Evolutionary conservation across 1,284 basidiomycete genomes (phyloP).

Genomic region (Boletellus deceptivus): DNA sequence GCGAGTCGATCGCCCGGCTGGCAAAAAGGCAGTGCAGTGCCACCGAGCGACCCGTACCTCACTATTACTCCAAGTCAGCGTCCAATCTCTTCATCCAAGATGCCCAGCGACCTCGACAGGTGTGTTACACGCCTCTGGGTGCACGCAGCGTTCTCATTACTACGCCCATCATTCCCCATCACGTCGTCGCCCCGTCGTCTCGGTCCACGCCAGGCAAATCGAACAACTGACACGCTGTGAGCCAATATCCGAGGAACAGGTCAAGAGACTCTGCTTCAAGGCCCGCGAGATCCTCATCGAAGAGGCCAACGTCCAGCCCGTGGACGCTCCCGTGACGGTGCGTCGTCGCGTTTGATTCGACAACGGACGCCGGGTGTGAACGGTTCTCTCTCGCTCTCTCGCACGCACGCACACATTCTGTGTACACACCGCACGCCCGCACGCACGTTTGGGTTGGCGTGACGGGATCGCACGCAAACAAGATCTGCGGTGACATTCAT

Average conservation of each 20-base stretch:
- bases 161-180: constrained; percentile 29
- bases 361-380: constrained; percentile 3
- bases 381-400: no score
- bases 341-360: constrained; percentile 6
- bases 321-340: constrained; percentile 95
- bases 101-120: constrained; percentile 52
- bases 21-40: constrained; percentile 25
- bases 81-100: constrained; percentile 29
- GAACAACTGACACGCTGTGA: constrained; percentile 89
- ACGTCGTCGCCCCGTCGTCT: constrained; percentile 14
- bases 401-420: no score
- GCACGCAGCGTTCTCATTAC: constrained; percentile 24
- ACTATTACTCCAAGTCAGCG: constrained; percentile 34
- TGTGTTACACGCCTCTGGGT: constrained; percentile 38
- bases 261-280: constrained; percentile 91
- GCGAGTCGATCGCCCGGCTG: constrained; percentile 15
- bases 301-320: constrained; percentile 95
- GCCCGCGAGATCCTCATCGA: constrained; percentile 96
- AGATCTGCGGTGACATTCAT: constrained; percentile 99
- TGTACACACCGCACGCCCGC: no score
- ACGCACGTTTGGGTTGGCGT: no score
- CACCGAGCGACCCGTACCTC: constrained; percentile 21
- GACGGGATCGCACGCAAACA: no score
- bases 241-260: constrained; percentile 89
- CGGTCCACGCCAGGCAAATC: constrained; percentile 60